Conservation (phyloP, 106 monocot species). For the Allium fistulosum region DNA sequence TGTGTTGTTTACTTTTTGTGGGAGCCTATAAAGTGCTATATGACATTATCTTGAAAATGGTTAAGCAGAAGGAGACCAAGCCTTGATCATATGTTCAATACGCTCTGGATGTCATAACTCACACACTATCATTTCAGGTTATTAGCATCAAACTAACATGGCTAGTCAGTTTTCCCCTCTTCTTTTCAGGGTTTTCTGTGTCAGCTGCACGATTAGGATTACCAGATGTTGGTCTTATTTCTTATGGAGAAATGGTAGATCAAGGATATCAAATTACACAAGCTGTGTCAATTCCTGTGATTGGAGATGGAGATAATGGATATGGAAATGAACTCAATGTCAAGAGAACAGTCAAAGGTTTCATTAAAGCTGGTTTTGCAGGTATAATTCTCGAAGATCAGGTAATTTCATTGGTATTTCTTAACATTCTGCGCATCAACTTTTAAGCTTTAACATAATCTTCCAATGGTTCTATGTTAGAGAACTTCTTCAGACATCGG, state of each 20-base stretch:
- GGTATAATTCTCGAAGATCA: conserved; percentile 99
- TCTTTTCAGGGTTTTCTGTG: conserved; percentile 71
- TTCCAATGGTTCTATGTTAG: too few species aligned
- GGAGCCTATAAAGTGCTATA: too few species aligned
- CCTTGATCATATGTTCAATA: too few species aligned
- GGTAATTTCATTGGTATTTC: conserved; percentile 19
- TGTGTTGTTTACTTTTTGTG: too few species aligned
- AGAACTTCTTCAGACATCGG: too few species aligned
- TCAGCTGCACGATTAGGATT: conserved; percentile 80
- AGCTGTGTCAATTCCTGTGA: conserved; percentile 86
- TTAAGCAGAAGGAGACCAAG: too few species aligned
- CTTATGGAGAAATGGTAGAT: conserved; percentile 93
- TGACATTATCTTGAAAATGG: too few species aligned
- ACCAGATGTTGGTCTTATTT: conserved; percentile 94
- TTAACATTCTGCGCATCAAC: neutral
- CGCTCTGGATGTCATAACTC: too few species aligned
- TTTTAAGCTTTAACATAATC: too few species aligned
- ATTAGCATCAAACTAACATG: too few species aligned
- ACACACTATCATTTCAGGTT: too few species aligned
- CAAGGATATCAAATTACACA: conserved; percentile 83
- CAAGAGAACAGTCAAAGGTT: conserved; percentile 96
- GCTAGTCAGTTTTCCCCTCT: too few species aligned
- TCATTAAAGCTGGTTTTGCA: conserved; percentile 89
- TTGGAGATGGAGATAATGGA: conserved; percentile 97
- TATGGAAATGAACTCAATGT: conserved; percentile 96